Percentiles rank a stretch among this genome's conserved stretches.
These are phyloP conservation scores for Phytophthora kernoviae DNA, from an alignment of 352 stramenopile species.

Conservation along the genomic window DNA sequence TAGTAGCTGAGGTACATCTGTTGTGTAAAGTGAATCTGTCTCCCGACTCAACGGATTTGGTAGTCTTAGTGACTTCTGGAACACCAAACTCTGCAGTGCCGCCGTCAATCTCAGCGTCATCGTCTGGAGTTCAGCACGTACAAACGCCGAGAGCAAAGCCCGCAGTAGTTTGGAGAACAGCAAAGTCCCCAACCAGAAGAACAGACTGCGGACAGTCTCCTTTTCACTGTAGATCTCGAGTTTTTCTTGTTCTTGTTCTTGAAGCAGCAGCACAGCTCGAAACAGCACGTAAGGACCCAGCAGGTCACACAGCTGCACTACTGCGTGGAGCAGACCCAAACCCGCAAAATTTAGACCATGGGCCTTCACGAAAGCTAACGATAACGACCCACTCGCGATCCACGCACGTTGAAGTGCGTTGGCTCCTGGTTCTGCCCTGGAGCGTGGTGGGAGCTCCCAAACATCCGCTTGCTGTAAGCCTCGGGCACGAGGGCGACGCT, in stretches of 20 bases:
- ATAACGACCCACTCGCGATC: conserved; percentile 59
- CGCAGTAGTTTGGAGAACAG: conserved; percentile 69
- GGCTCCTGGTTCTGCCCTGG: conserved; percentile 49
- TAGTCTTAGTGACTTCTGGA: conserved; percentile 73
- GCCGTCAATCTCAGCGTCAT: conserved; percentile 65
- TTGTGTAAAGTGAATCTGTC: conserved; percentile 60
- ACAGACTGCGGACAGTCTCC: conserved; percentile 23
- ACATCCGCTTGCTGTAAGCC: conserved; percentile 60
- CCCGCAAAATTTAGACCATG: conserved; percentile 55
- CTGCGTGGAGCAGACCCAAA: conserved; percentile 47
- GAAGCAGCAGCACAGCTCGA: conserved; percentile 56
- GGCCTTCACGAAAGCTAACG: conserved; percentile 51
- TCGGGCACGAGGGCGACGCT: conserved; percentile 33
- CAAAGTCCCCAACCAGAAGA: conserved; percentile 66
- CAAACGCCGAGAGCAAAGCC: conserved; percentile 66
- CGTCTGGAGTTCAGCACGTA: conserved; percentile 65
- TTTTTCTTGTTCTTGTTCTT: conserved; percentile 21
- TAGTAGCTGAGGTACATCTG: conserved; percentile 65
- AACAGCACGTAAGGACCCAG: conserved; percentile 70
- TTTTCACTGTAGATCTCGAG: conserved; percentile 14
- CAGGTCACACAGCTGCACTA: conserved; percentile 57
- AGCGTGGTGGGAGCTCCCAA: conserved; percentile 54
- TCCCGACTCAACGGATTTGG: conserved; percentile 38
- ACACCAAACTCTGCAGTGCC: conserved; percentile 74
- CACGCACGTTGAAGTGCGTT: conserved; percentile 63